Evolutionary conservation across 768 basidiomycete genomes (phyloP), one percentile per base, ranked within the genome.

Genomic region (Royoungia palumana): DNA sequence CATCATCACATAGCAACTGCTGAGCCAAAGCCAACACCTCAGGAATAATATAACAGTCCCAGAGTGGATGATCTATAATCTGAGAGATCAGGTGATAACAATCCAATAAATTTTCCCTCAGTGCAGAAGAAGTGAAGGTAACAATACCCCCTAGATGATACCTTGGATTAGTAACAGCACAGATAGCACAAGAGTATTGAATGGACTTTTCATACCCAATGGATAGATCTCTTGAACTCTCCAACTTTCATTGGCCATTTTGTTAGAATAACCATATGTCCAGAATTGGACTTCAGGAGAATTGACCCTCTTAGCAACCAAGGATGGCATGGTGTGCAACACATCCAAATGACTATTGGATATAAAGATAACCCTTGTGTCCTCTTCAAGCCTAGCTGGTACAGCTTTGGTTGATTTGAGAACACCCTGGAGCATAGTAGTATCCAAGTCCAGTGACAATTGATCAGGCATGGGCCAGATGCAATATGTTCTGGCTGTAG

Each of bases 211-310:
- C 76, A 42, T 59, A 87, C 88, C 88, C 48, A 79, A 63, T 34
- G 84, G 83, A 58, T 79, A 89, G 11, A 90, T 76, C 53, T 84
- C 83, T 27, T 75, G 73, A 8, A 88, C 56, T n/a, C 77, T 78
- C 85, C 83, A 87, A 27, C 72, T 65, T 6, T 71, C 61, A 16
- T 72, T 74, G n/a, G 72, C 64, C 13, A 85, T 66, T 16, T 61
- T 72, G 24, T 76, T 64, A 63, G 86, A 79, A 11, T 82, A 78
- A 0, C 88, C 88, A 67, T 83, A 91, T 1, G 78, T 77, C 59
- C 81, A 80, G 55, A 89, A 87, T 28, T 77, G 80, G 7, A 79
- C 59, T 35, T 79, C 74, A 24, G 72, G 67, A 4, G 65, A 63
- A 19, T 76, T 72, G 22, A 59, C 64, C 17, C 79, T 66, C 44